phyloP scores from a whole-genome alignment of 306 rosid genomes.

The Urtica urens region DNA sequence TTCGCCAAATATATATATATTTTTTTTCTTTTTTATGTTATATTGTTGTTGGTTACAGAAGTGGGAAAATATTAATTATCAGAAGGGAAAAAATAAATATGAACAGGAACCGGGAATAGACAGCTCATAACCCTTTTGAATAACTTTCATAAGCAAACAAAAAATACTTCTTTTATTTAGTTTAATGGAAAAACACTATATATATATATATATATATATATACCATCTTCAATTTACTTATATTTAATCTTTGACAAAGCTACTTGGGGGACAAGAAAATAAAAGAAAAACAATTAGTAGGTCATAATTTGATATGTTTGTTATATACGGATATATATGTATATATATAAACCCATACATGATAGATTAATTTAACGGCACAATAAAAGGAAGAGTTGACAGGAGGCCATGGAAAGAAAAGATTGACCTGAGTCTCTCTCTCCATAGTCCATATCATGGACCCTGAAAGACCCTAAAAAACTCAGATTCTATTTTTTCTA shows the following conservation, averaged over 20 bases:
- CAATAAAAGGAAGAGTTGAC: conserved; percentile 29
- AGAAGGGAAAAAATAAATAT: conserved; percentile 9
- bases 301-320: conserved; percentile 20
- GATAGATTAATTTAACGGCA: conserved; percentile 41
- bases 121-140: conserved; percentile 19
- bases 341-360: too few relatives aligned
- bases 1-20: not conserved
- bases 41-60: not conserved
- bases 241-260: not conserved
- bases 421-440: conserved; percentile 47
- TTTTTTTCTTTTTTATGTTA: too few relatives aligned
- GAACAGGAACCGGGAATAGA: conserved; percentile 7
- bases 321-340: not conserved
- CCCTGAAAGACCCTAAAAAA: not conserved
- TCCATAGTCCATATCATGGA: not conserved
- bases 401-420: conserved; percentile 25
- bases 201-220: not conserved
- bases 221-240: not conserved
- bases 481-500: conserved; percentile 29
- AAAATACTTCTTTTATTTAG: not conserved
- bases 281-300: conserved; percentile 32
- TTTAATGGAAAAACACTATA: too few relatives aligned
- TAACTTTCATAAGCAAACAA: conserved; percentile 11
- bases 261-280: conserved; percentile 7
- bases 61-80: not conserved